Evolutionary conservation across 768 basidiomycete genomes (phyloP).

Genomic region (Saitozyma podzolica): DNA sequence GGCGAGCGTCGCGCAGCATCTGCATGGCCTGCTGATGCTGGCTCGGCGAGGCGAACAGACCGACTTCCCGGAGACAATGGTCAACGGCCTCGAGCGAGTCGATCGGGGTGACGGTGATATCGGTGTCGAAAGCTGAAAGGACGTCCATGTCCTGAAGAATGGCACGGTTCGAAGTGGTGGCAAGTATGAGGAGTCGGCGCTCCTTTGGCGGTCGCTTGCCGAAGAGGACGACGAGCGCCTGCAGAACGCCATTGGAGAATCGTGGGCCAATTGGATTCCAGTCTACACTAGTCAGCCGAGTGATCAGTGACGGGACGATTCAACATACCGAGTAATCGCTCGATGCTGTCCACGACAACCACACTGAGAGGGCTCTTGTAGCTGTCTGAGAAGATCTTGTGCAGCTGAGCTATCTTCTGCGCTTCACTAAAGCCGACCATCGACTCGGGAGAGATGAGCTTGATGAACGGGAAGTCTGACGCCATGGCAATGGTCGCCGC

Average conservation of each 20-base stretch:
- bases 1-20: conserved; percentile 73
- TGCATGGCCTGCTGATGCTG: conserved; percentile 61
- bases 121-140: conserved; percentile 82
- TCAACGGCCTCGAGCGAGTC: conserved; percentile 70
- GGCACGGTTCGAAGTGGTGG: conserved; percentile 83
- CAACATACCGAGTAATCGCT: conserved; percentile 78
- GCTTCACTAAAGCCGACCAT: conserved; percentile 96
- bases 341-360: conserved; percentile 91
- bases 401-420: conserved; percentile 87
- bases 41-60: conserved; percentile 65
- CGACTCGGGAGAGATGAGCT: conserved; percentile 88
- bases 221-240: conserved; percentile 83
- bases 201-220: conserved; percentile 90
- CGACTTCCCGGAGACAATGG: conserved; percentile 71
- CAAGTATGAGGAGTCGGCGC: conserved; percentile 85
- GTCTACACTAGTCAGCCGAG: conserved; percentile 54
- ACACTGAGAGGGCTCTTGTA: conserved; percentile 97
- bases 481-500: conserved; percentile 90
- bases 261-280: conserved; percentile 97
- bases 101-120: conserved; percentile 81
- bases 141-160: conserved; percentile 86
- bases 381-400: conserved; percentile 89
- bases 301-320: background rate
- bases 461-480: conserved; percentile 97
- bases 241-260: conserved; percentile 91